A percentile compares a stretch with the other conserved stretches of the same genome.
phyloP scores from a whole-genome alignment of 2,329 filamentous ascomycete species.

The Colletotrichum tanaceti region DNA sequence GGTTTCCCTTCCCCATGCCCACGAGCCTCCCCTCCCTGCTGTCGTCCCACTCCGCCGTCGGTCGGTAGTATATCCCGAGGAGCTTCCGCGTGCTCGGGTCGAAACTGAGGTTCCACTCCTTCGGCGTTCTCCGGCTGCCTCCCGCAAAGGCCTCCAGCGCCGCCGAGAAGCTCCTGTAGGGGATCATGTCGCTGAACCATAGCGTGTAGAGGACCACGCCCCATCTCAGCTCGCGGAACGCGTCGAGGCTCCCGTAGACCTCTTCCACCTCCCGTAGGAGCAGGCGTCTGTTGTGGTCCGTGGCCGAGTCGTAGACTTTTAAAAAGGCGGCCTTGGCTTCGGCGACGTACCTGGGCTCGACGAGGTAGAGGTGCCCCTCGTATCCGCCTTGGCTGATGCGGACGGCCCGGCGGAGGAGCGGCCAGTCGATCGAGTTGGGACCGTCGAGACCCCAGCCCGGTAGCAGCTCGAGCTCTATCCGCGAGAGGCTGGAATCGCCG shows the following conservation, averaged over 20 bases:
- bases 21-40: neutral
- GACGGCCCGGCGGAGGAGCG: neutral
- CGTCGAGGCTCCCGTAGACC: constrained; percentile 10
- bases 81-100: neutral
- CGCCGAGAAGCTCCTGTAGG: neutral
- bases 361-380: constrained; percentile 9
- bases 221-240: constrained; percentile 4
- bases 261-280: constrained; percentile 9
- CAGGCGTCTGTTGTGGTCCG: neutral
- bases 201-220: neutral
- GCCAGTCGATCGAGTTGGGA: neutral
- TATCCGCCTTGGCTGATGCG: neutral
- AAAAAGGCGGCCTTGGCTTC: constrained; percentile 17
- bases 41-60: neutral
- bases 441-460: neutral
- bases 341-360: constrained; percentile 13
- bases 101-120: neutral
- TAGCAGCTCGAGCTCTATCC: neutral
- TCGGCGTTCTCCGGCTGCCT: neutral
- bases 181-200: constrained; percentile 10
- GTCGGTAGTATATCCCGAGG: neutral
- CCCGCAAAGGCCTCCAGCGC: neutral
- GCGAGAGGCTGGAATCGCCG: neutral
- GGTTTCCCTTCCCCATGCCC: neutral
- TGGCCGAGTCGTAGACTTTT: neutral